Evolutionary conservation across 805 yeast species (phyloP).

Genomic region (Metschnikowia orientalis): DNA sequence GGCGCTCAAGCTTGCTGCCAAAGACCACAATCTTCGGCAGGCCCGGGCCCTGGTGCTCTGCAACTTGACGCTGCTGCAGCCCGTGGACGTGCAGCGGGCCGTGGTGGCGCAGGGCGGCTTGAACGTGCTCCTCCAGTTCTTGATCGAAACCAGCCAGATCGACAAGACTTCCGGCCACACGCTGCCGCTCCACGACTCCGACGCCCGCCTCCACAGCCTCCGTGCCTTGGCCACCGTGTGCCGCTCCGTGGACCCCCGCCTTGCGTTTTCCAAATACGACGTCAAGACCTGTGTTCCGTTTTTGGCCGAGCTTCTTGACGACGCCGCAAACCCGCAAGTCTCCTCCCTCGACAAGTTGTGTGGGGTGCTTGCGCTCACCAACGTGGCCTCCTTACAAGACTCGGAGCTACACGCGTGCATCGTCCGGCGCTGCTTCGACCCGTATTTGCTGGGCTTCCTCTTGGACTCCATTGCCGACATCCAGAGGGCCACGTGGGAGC

Average conservation of each 20-base stretch:
- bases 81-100: constrained; percentile 25
- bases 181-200: constrained; percentile 5
- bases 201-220: constrained; percentile 30
- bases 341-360: constrained; percentile 44
- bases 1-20: constrained; percentile 3
- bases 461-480: constrained; percentile 38
- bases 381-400: constrained; percentile 47
- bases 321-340: constrained; percentile 1
- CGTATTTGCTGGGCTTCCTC: constrained; percentile 39
- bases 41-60: constrained; percentile 27
- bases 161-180: constrained; percentile 15
- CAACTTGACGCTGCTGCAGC: constrained; percentile 30
- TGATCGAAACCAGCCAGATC: constrained; percentile 28
- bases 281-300: constrained; percentile 44
- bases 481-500: constrained; percentile 59
- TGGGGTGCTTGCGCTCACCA: constrained; percentile 62
- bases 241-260: constrained; percentile 39
- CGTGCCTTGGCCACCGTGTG: constrained; percentile 43
- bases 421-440: constrained; percentile 45
- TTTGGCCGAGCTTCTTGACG: constrained; percentile 35
- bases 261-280: constrained; percentile 39
- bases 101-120: constrained; percentile 46
- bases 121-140: constrained; percentile 34
- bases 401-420: constrained; percentile 37
- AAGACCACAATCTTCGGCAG: constrained; percentile 4